Evolutionary conservation across 2,329 filamentous ascomycete genomes (phyloP), one percentile per base, ranked within the genome.

Genomic region (Ophiosphaerella narmari): DNA sequence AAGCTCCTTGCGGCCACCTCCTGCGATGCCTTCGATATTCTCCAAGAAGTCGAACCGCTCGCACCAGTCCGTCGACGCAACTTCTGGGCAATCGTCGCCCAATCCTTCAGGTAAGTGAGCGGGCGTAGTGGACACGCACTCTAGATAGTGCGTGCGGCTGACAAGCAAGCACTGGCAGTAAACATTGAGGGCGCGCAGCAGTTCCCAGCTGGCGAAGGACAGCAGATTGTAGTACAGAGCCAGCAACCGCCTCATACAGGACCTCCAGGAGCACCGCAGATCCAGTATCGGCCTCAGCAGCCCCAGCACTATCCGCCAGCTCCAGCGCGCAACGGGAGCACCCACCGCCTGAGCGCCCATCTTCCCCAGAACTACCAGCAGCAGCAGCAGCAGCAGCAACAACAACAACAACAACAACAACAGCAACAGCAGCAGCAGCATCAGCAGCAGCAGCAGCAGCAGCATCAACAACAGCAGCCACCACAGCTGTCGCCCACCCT

Each of bases 21-120:
- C 63, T 70, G 70, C 64, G 49, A 74, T 74, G 72, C 68, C 70
- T 62, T 66, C 68, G 47, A 69, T 67, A 62, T 65, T 70, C 46
- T 65, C 68, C 38, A 73, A 65, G 24, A 48, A 48, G 70, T 66
- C 66, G 63, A 73, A 73, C 39, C 63, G 64, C 50, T 72, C 72
- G 62, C 70, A 74, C 55, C 63, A 66, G 38, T 72, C 71, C 40
- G 65, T 73, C 48, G 71, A 71, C 56, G 66, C 52, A 36, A 59
- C 65, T 39, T 65, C 68, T 50, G 70, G 67, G 38, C 70, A 70
- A 42, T 57, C 64, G 23, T 70, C 68, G 46, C 67, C 71, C 35
- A 63, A 68, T 38, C 66, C 66, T 13, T 67, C 70, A 61, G 64
- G 68, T 66, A 62, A 68, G 62, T 62, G 57, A 50, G 54, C 56